Base-by-base conservation (phyloP, 331 rosid species). In the Dryas integrifolia region DNA sequence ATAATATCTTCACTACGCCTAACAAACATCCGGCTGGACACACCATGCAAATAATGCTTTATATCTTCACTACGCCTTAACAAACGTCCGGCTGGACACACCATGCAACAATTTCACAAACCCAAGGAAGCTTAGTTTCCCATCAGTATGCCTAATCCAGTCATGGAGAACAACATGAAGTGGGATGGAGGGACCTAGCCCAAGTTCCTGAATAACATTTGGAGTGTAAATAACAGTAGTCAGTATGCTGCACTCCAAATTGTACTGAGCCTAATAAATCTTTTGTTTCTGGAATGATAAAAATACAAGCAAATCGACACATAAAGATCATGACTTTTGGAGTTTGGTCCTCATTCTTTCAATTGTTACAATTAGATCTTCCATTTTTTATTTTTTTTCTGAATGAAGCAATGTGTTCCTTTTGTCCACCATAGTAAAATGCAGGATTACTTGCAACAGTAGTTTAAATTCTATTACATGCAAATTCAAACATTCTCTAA, bases 81-180 rank as follows among this genome's bases (percentile, higher is more conserved):
- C 81, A 45, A 88, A 79, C 41, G 85, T 83, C 82, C 99, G 91
- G 85, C 86, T 90, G 16, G 98, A 92, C 62, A 88, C 89, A 8
- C 99, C 98, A 5, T 90, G 99, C 73, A 95, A 82, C 84, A 95
- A 74, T 69, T 95, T 95, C 70, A 92, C 96, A 73, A 95, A 95
- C 61, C 99, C 98, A 0, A 92, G 97, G 88, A 95, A 95, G 91
- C 98, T 95, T 70, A 95, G 84, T 79, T 95, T 92, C 83, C 99
- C 99, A 75, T 95, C 99, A 0, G 97, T 92, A 93, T 95, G 99
- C 73, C 96, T 85, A 73, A 95, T 92, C 99, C 99, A 95, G 81
- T 95, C 99, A 50, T 86, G 97, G 38, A 95, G 97, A 80, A 95
- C 98, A 14, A 86, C 96, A 21, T 95, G 99, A 74, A 95, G 87